These are phyloP conservation scores for Penicillium verrucosum DNA, from an alignment of 2,329 filamentous ascomycete genomes.

Conservation along the genomic window DNA sequence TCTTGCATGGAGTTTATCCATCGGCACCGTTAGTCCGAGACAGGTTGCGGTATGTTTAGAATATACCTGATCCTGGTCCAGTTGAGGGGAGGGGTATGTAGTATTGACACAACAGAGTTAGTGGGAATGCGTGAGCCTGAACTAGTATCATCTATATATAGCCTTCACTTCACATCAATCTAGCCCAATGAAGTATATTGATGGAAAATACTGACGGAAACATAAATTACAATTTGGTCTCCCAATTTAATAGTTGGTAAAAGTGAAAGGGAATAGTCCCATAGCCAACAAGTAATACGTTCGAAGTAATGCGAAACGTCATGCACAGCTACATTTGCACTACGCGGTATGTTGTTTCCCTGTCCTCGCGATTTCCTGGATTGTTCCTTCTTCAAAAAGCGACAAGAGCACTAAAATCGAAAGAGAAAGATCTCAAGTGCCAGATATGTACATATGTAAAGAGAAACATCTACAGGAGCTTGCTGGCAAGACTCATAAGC, in stretches of 20 bases:
- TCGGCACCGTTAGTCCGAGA: not conserved
- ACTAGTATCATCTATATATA: no score
- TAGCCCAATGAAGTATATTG: not conserved
- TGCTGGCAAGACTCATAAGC: constrained; percentile 58
- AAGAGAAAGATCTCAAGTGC: not conserved
- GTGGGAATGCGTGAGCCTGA: no score
- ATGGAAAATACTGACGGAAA: no score
- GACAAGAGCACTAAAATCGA: not conserved
- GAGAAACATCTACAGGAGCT: constrained; percentile 50
- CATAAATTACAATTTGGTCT: not conserved
- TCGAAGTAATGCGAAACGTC: not conserved
- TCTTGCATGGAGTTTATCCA: not conserved
- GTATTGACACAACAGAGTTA: not conserved
- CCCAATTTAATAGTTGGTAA: not conserved
- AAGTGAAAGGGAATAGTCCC: not conserved
- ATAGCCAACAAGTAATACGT: not conserved
- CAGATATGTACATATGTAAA: not conserved
- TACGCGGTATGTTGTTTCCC: not conserved
- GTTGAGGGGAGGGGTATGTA: not conserved
- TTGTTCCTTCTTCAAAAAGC: not conserved
- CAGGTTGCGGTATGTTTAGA: not conserved
- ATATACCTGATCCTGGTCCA: not conserved
- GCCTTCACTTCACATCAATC: no score
- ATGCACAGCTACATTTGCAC: not conserved
- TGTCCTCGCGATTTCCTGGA: not conserved